Base-by-base conservation (phyloP, 306 rosid species). In the Cucurbita moschata region DNA sequence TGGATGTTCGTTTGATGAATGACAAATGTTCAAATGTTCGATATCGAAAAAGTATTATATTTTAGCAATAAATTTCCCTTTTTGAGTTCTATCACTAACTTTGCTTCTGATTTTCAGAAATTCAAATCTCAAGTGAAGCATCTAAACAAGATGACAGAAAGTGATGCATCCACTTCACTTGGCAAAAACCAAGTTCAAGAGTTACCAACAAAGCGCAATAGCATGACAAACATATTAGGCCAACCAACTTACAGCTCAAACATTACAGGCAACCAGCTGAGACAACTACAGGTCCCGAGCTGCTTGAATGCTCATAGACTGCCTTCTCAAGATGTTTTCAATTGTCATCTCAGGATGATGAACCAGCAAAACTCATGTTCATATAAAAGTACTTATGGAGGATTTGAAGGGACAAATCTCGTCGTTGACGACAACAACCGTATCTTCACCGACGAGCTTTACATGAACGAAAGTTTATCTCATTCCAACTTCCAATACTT, bases 111-210 rank as follows among this genome's bases (percentile, higher is more conserved):
- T 51, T 46, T 66, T 9, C 79, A 83, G 84, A 83, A 72, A 39
- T 80, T 72, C 71, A 78, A 76, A 55, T 54, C 79, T 26, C 78
- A 75, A 54, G 71, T 77, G 30, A 52, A 53, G n/a, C 19, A 40
- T n/a, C 59, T 80, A 47, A 13, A 30, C 8, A 55, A 63, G 70
- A 38, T 39, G 57, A 67, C 39, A 2, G 60, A 55, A 8, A 55
- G 12, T 39, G 55, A 67, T 21, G 0, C 55, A 50, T 46, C 57
- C 55, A 68, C 12, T 51, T 47, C 73, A 19, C 42, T 43, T 12
- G 7, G 16, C 37, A 66, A 16, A 66, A 44, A 19, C 72, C 54
- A 65, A 65, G n/a, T 10, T 43, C 72, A 10, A 65, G 38, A 65
- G 16, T 65, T 21, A 23, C 40, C 35, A 44, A 7, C n/a, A 67